Conservation (phyloP, 495 filamentous ascomycete species). For the Penicillium nucicola region DNA sequence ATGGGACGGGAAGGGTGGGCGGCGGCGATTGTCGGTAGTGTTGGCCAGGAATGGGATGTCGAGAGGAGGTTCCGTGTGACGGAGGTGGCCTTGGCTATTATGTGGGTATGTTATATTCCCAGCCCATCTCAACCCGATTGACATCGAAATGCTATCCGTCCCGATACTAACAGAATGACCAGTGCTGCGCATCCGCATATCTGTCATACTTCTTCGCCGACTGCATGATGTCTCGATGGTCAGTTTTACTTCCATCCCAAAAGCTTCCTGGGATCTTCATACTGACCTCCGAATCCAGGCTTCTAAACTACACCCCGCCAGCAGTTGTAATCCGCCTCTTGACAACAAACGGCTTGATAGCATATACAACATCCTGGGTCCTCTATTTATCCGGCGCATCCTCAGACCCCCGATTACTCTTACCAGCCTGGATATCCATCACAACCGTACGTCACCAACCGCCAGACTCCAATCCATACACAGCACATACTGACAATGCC, state of each 20-base stretch:
- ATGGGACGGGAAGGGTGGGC: slow-evolving; percentile 46
- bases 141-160: neutral
- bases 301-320: slow-evolving; percentile 81
- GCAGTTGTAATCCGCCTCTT: slow-evolving; percentile 82
- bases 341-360: slow-evolving; percentile 74
- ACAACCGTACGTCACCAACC: slow-evolving; percentile 56
- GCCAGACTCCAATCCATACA: too few relatives aligned
- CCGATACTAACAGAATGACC: slow-evolving; percentile 3
- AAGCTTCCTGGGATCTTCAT: neutral
- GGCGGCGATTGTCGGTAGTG: slow-evolving; percentile 44
- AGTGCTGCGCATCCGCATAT: slow-evolving; percentile 82
- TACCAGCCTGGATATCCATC: slow-evolving; percentile 84
- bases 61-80: slow-evolving; percentile 62
- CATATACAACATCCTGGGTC: slow-evolving; percentile 77
- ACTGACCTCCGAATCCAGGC: slow-evolving; percentile 43
- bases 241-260: slow-evolving; percentile 15
- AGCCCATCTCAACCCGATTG: neutral
- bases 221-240: slow-evolving; percentile 91
- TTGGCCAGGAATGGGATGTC: slow-evolving; percentile 49
- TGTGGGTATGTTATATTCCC: slow-evolving; percentile 64
- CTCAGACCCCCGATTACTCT: slow-evolving; percentile 71
- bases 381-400: slow-evolving; percentile 72
- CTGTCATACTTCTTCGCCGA: slow-evolving; percentile 89
- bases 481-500: neutral
- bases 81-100: slow-evolving; percentile 74